phyloP scores from a whole-genome alignment of 768 basidiomycete genomes.

The Mycena chlorophos region DNA sequence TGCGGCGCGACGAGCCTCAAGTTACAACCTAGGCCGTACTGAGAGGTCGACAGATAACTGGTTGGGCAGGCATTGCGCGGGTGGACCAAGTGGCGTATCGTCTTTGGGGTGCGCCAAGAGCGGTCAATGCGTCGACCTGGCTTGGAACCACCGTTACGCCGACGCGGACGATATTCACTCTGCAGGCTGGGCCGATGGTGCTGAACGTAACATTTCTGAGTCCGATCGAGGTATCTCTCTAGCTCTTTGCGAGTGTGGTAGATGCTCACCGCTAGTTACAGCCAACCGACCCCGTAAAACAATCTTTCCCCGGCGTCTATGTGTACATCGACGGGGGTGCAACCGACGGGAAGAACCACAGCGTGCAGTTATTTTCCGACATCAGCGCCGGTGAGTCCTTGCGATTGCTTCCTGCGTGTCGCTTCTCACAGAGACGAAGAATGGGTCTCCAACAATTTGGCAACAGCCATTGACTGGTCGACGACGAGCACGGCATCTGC shows the following conservation, averaged over 20 bases:
- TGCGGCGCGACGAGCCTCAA: conserved; percentile 10
- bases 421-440: no score
- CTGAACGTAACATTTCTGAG: conserved; percentile 56
- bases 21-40: not conserved
- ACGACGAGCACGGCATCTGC: conserved; percentile 34
- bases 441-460: conserved; percentile 36
- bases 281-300: conserved; percentile 48
- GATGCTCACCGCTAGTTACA: conserved; percentile 18
- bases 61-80: conserved; percentile 51
- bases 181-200: conserved; percentile 52
- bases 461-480: conserved; percentile 44
- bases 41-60: conserved; percentile 37
- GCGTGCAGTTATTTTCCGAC: conserved; percentile 48
- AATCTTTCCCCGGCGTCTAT: conserved; percentile 58
- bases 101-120: conserved; percentile 41
- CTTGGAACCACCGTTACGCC: conserved; percentile 45
- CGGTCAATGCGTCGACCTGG: conserved; percentile 22
- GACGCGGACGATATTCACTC: conserved; percentile 50
- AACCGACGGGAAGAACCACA: conserved; percentile 39
- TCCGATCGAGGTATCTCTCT: conserved; percentile 50
- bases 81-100: conserved; percentile 47
- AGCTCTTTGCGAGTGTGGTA: not conserved
- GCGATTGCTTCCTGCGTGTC: not conserved
- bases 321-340: conserved; percentile 40
- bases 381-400: conserved; percentile 36